Percentiles rank a stretch among this genome's conserved stretches.
phyloP scores from a whole-genome alignment of 2,329 filamentous ascomycete genomes.

The Plenodomus lindquistii region DNA sequence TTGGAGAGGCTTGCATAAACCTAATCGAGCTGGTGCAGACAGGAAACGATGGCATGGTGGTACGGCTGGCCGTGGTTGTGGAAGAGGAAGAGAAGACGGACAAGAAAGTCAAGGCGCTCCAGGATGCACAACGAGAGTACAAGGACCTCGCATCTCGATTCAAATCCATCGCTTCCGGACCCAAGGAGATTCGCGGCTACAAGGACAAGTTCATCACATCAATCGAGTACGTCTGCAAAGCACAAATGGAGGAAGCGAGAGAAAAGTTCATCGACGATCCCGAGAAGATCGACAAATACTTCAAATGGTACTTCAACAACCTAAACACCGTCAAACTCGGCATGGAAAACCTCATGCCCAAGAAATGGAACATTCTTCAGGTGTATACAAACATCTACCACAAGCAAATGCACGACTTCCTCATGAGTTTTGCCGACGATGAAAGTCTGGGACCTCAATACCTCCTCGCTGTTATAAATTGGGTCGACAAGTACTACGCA shows the following conservation, averaged over 20 bases:
- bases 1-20: slow-evolving; percentile 85
- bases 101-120: slow-evolving; percentile 83
- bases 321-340: slow-evolving; percentile 91
- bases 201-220: slow-evolving; percentile 92
- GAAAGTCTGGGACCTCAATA: slow-evolving; percentile 82
- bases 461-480: slow-evolving; percentile 89
- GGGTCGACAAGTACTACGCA: slow-evolving; percentile 92
- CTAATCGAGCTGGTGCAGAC: slow-evolving; percentile 84
- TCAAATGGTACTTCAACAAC: slow-evolving; percentile 98
- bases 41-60: slow-evolving; percentile 86
- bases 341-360: slow-evolving; percentile 89
- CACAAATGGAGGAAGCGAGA: slow-evolving; percentile 72
- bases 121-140: slow-evolving; percentile 94
- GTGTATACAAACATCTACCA: slow-evolving; percentile 93
- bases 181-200: slow-evolving; percentile 90
- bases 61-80: slow-evolving; percentile 87
- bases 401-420: slow-evolving; percentile 90
- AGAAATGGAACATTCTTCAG: slow-evolving; percentile 93
- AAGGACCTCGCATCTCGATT: slow-evolving; percentile 92
- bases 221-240: slow-evolving; percentile 72
- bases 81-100: slow-evolving; percentile 97
- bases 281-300: slow-evolving; percentile 77
- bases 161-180: slow-evolving; percentile 91
- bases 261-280: slow-evolving; percentile 83
- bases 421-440: slow-evolving; percentile 81